Evolutionary conservation across 352 stramenopile species (phyloP).

Genomic region (Globisporangium echinulatum): DNA sequence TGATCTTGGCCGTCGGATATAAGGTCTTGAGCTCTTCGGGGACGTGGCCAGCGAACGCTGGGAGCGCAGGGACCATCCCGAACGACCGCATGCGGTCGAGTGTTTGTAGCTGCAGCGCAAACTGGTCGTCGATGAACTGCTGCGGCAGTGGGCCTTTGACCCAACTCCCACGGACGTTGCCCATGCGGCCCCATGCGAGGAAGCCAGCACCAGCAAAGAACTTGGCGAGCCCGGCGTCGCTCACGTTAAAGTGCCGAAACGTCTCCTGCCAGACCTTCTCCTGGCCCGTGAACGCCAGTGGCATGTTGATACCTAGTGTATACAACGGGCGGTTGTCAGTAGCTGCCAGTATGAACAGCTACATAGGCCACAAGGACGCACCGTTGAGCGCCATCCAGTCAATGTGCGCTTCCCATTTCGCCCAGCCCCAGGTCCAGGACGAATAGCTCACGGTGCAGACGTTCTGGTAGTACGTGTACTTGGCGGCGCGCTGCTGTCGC

Average conservation of each 20-base stretch:
- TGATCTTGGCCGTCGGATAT: conserved; percentile 75
- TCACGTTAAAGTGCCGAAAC: conserved; percentile 82
- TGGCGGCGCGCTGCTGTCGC: conserved; percentile 48
- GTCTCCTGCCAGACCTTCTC: conserved; percentile 87
- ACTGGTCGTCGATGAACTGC: conserved; percentile 82
- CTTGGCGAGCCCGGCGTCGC: conserved; percentile 64
- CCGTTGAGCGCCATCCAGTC: conserved; percentile 92
- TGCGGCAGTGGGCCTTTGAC: conserved; percentile 78
- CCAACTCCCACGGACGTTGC: conserved; percentile 84
- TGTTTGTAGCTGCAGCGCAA: conserved; percentile 70
- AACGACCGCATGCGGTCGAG: conserved; percentile 81
- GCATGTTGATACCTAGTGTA: conserved; percentile 79
- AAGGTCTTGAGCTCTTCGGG: conserved; percentile 71
- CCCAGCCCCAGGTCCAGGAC: conserved; percentile 83
- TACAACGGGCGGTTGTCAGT: background rate
- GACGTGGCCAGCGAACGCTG: conserved; percentile 85
- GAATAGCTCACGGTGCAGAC: conserved; percentile 91
- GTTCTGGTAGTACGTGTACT: conserved; percentile 91
- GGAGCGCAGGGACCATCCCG: conserved; percentile 88
- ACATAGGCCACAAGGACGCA: conserved; percentile 5
- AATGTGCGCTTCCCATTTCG: conserved; percentile 87
- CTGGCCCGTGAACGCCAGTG: conserved; percentile 86
- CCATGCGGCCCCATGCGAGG: conserved; percentile 86
- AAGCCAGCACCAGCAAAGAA: conserved; percentile 89
- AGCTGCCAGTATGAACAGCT: background rate